A percentile compares a stretch with the other conserved stretches of the same genome.
Conservation (phyloP, 2,329 filamentous ascomycete species). For the Epichloe bromicola region DNA sequence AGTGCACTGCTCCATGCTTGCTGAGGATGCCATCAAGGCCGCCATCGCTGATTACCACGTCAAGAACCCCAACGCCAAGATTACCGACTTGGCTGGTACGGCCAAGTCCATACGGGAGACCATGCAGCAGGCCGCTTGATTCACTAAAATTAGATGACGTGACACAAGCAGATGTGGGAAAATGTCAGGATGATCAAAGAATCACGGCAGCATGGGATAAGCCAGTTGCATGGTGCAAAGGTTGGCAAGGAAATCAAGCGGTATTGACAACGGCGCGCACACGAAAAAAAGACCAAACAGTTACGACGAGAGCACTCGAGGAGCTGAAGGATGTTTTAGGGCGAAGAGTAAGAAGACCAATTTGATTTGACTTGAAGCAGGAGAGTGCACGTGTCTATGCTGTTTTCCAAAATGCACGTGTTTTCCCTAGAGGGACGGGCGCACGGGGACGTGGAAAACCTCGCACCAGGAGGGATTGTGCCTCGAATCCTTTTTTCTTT, state of each 20-base stretch:
- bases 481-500: too few species aligned
- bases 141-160: background rate
- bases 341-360: too few species aligned
- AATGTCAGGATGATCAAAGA: background rate
- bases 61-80: conserved; percentile 45
- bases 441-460: too few species aligned
- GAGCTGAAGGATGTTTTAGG: too few species aligned
- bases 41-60: conserved; percentile 84
- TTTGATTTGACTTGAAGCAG: background rate
- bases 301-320: too few species aligned
- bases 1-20: conserved; percentile 89
- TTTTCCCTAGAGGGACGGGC: too few species aligned
- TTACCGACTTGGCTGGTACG: conserved; percentile 67
- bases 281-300: too few species aligned
- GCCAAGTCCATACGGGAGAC: conserved; percentile 19
- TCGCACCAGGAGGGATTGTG: too few species aligned
- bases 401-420: too few species aligned
- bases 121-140: conserved; percentile 8
- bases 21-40: conserved; percentile 83
- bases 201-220: background rate
- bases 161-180: background rate
- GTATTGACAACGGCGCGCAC: background rate
- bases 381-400: background rate
- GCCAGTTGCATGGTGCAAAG: background rate
- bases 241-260: background rate